Conservation (phyloP, 1,284 basidiomycete species). For the Trichosporon ovoides region DNA sequence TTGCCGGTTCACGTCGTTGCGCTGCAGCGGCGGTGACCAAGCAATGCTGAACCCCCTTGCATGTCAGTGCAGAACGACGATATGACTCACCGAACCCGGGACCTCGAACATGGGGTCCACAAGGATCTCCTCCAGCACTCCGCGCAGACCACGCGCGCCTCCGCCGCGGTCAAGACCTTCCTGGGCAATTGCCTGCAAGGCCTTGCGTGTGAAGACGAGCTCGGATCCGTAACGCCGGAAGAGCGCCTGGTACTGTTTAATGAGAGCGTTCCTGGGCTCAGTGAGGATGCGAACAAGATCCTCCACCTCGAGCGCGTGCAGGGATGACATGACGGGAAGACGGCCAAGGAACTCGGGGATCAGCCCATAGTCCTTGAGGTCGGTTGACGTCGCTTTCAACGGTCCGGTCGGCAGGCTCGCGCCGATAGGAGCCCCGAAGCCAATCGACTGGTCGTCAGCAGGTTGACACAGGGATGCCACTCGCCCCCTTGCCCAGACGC, state of each 20-base stretch:
- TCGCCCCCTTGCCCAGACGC: conserved; percentile 73
- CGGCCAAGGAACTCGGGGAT: conserved; percentile 94
- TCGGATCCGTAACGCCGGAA: conserved; percentile 53
- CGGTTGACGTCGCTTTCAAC: conserved; percentile 50
- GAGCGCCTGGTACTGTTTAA: conserved; percentile 79
- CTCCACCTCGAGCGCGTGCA: conserved; percentile 63
- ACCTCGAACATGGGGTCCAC: conserved; percentile 83
- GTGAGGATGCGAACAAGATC: conserved; percentile 86
- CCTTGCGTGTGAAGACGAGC: conserved; percentile 47
- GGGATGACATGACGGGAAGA: conserved; percentile 76
- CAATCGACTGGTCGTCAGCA: conserved; percentile 62
- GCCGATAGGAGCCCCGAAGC: conserved; percentile 69
- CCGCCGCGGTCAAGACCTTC: conserved; percentile 74
- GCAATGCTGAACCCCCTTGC: conserved; percentile 58
- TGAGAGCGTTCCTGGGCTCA: conserved; percentile 81
- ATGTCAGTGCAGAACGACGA: background rate
- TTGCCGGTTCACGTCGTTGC: conserved; percentile 52
- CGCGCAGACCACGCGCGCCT: conserved; percentile 80
- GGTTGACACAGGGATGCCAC: conserved; percentile 31
- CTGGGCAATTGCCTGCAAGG: conserved; percentile 61
- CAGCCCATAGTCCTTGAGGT: conserved; percentile 81
- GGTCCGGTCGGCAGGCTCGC: conserved; percentile 13
- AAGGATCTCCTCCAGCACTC: conserved; percentile 82
- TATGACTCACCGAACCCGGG: conserved; percentile 65
- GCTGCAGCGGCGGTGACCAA: conserved; percentile 59